Base-by-base conservation (phyloP, 1,139 yeast genomes). In the Suhomyces wounanorum region DNA sequence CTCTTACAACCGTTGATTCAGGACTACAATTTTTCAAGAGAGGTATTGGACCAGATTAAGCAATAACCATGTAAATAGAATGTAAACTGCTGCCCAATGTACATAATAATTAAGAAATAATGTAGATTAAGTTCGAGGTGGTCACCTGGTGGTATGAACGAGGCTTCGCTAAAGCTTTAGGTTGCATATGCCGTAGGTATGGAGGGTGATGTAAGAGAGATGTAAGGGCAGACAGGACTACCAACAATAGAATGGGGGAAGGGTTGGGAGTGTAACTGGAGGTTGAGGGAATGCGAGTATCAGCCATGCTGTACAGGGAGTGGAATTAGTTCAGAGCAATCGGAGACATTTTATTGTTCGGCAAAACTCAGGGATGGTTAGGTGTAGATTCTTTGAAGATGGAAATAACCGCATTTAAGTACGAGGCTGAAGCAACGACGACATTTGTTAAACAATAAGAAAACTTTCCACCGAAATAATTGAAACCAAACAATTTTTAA, bases 1-100 rank as follows among this genome's bases (percentile, higher is more conserved):
- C 50, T 65, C 21, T 56, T 73, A 49, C 54, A 53, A 36, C 54
- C 66, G 14, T 60, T 74, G 47, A 49, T 56, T 16, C 48, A 51
- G 7, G 59, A 57, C 18, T 54, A 48, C 44, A 45, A 47, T n/a
- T 49, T 55, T 23, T 42, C 47, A 37, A 45, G 48, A 25, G 52
- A 50, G 40, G 53, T 60, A 44, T 40, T 48, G 47, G 50, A 33
- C 13, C 40, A 39, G 30, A 31, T 47, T 31, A 47, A 46, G 41
- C 42, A 46, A 26, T 41, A 40, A 45, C 21, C 44, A 25, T 43
- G 45, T 43, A 36, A 28, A 43, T 35, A 43, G 40, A 35, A 17
- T 38, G 48, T 28, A 26, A 13, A 28, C 14, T 8, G 39, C 37
- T 23, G 37, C 37, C 21, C 13, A 33, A 33, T 33, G 35, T 31